Conservation (phyloP, 2,329 filamentous ascomycete species). For the Akanthomyces muscarius region DNA sequence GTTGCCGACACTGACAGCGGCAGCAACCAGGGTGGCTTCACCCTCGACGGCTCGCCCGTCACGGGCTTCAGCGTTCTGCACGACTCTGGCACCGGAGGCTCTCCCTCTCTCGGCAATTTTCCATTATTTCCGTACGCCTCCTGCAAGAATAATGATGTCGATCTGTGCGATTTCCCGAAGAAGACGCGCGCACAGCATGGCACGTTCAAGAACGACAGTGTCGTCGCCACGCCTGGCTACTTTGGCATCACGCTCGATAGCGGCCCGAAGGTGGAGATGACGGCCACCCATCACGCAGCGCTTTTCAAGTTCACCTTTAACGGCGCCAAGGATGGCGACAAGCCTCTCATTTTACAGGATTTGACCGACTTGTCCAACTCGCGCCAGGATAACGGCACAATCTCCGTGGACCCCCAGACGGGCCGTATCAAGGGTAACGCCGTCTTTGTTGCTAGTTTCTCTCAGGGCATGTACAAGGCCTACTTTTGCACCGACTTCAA, state of each 20-base stretch:
- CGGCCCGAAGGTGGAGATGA: conserved; percentile 62
- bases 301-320: conserved; percentile 62
- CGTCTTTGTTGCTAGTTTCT: conserved; percentile 62
- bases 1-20: conserved; percentile 51
- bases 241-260: conserved; percentile 58
- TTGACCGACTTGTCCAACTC: conserved; percentile 61
- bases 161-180: conserved; percentile 59
- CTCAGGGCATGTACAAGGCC: conserved; percentile 54
- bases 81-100: conserved; percentile 54
- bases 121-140: conserved; percentile 63
- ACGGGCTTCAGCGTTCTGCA: conserved; percentile 56
- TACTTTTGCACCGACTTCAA: conserved; percentile 67
- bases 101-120: conserved; percentile 67
- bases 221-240: conserved; percentile 59
- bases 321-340: conserved; percentile 35
- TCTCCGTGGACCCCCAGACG: conserved; percentile 50
- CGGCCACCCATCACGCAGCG: conserved; percentile 59
- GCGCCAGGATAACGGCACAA: conserved; percentile 52
- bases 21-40: conserved; percentile 56
- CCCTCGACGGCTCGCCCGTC: conserved; percentile 45
- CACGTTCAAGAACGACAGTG: conserved; percentile 45
- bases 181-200: conserved; percentile 37
- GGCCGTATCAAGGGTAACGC: conserved; percentile 62
- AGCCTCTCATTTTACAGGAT: conserved; percentile 62
- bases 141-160: conserved; percentile 58